Conservation (phyloP, 441 rosid species). For the Gossypium davidsonii region DNA sequence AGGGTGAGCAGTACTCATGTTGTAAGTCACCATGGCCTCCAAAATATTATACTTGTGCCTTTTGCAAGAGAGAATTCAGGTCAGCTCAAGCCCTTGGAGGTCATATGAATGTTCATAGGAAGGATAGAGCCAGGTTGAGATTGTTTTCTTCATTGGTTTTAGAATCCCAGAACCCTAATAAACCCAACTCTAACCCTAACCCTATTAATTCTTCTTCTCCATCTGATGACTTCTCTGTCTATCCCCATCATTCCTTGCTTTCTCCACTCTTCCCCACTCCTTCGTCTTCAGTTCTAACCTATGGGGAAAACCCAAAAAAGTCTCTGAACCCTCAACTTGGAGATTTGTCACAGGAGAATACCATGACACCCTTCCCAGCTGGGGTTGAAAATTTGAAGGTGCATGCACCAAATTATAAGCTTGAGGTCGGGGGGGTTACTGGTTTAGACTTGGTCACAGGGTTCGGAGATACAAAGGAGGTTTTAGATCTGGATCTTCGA, state of each 20-base stretch:
- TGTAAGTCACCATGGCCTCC: constrained; percentile 44
- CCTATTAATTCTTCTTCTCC: constrained; percentile 24
- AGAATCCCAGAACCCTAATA: constrained; percentile 41
- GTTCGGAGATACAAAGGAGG: constrained; percentile 36
- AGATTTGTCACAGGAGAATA: constrained; percentile 21
- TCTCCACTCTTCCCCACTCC: constrained; percentile 19
- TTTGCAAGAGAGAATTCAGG: constrained; percentile 65
- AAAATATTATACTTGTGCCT: constrained; percentile 57
- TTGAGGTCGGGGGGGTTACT: constrained; percentile 36
- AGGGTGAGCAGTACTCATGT: constrained; percentile 25
- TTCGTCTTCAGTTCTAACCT: constrained; percentile 25
- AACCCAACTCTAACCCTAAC: constrained; percentile 52
- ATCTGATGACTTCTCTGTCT: constrained; percentile 20
- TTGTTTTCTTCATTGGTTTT: constrained; percentile 52
- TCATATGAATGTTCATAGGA: constrained; percentile 80
- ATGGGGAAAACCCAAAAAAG: constrained; percentile 26
- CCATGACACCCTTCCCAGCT: constrained; percentile 1
- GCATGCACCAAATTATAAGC: constrained; percentile 15
- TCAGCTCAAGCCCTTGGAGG: constrained; percentile 94
- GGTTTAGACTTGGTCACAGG: constrained; percentile 69
- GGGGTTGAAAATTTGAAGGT: neutral
- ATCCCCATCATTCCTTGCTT: constrained; percentile 7
- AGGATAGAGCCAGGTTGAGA: constrained; percentile 72
- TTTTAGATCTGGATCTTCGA: constrained; percentile 88
- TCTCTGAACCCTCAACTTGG: constrained; percentile 5